Conservation (phyloP, 2,329 filamentous ascomycete species). For the Emmonsia crescens region DNA sequence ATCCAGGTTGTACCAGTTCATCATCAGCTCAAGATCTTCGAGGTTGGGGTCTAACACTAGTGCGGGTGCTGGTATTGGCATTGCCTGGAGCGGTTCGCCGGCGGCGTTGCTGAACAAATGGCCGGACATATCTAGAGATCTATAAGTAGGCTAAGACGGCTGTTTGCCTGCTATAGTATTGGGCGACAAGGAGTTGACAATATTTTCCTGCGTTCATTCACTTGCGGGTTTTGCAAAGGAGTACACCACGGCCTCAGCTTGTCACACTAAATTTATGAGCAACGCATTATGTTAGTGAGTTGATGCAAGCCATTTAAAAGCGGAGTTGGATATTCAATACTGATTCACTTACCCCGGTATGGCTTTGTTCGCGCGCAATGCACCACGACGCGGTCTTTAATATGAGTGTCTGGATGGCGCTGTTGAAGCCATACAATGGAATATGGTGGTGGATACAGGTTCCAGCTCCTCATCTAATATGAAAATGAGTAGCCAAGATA, state of each 20-base stretch:
- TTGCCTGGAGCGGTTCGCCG: not conserved
- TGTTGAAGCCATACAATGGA: not conserved
- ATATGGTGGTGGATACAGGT: too few relatives aligned
- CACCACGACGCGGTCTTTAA: too few relatives aligned
- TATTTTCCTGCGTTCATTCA: not conserved
- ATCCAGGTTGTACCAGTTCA: constrained; percentile 26
- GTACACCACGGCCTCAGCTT: not conserved
- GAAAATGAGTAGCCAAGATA: too few relatives aligned
- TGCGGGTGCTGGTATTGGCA: not conserved
- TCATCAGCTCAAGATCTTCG: constrained; percentile 26
- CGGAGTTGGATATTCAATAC: not conserved
- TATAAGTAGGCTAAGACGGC: not conserved
- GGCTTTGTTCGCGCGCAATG: not conserved
- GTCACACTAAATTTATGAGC: too few relatives aligned
- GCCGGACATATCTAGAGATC: not conserved
- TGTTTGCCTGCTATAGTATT: not conserved
- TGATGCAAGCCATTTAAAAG: too few relatives aligned
- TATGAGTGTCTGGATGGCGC: too few relatives aligned
- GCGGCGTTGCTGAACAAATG: not conserved
- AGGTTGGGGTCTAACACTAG: constrained; percentile 10
- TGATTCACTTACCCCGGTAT: not conserved
- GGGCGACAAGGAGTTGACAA: not conserved
- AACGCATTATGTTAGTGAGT: not conserved
- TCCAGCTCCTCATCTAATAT: too few relatives aligned
- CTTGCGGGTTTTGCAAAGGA: not conserved